These are phyloP conservation scores for Astragalus glycyphyllos DNA, from an alignment of 306 rosid species.

Conservation along the genomic window DNA sequence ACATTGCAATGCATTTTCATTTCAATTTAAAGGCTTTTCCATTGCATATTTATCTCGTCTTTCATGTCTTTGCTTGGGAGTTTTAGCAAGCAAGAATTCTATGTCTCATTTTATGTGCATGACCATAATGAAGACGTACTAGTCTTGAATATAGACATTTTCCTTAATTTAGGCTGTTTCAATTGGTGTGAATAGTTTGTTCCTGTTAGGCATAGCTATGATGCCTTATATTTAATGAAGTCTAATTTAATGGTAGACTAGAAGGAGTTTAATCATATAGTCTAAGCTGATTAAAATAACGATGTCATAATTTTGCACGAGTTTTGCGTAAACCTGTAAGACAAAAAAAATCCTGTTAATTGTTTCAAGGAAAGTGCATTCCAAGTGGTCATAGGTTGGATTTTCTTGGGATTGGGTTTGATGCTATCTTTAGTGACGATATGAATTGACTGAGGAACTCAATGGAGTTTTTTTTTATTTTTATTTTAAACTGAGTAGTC, in stretches of 20 bases:
- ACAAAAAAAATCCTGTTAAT: too few relatives aligned
- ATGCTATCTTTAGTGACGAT: too few relatives aligned
- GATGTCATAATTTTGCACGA: too few relatives aligned
- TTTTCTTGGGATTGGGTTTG: too few relatives aligned
- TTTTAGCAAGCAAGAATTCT: constrained; percentile 47
- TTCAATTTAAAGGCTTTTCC: constrained; percentile 30
- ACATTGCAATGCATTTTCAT: constrained; percentile 30
- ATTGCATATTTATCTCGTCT: too few relatives aligned
- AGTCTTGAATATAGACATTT: constrained; percentile 22
- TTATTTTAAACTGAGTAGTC: too few relatives aligned
- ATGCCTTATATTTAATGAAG: neutral
- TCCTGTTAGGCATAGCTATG: neutral
- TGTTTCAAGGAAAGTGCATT: too few relatives aligned
- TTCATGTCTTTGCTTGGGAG: constrained; percentile 48
- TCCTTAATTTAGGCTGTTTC: constrained; percentile 20
- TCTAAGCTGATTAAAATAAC: neutral
- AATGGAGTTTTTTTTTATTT: too few relatives aligned
- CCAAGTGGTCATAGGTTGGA: too few relatives aligned
- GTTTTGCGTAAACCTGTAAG: too few relatives aligned
- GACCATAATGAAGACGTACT: constrained; percentile 26
- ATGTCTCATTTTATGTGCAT: constrained; percentile 35
- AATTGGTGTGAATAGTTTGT: constrained; percentile 18
- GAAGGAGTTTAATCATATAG: neutral
- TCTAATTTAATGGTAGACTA: neutral
- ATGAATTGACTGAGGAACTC: too few relatives aligned